Evolutionary conservation across 83 land plant genomes (phyloP).

Genomic region (Picea abies): DNA sequence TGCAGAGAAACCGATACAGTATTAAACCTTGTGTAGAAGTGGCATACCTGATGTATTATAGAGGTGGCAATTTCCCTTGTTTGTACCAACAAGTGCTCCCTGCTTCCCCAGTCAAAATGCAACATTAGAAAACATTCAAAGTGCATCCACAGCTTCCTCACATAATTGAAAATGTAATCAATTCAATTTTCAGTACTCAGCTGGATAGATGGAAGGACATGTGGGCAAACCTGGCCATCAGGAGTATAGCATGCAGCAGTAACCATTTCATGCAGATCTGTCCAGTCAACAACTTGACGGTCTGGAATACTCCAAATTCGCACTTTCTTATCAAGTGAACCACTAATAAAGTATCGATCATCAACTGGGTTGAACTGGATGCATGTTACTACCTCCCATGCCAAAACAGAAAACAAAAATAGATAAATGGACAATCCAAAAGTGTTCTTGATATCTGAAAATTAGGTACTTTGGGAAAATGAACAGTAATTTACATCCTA

Average conservation of each 20-base stretch:
- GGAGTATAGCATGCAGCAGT: slow-evolving; percentile 98
- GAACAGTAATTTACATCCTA: not conserved
- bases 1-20: not conserved
- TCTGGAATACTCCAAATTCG: slow-evolving; percentile 98
- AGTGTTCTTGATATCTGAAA: not conserved
- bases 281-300: slow-evolving; percentile 94
- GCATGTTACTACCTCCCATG: slow-evolving; percentile 79
- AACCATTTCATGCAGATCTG: slow-evolving; percentile 97
- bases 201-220: not conserved
- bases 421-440: not conserved
- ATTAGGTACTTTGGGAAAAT: not conserved
- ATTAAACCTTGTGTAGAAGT: not conserved
- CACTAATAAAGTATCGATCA: slow-evolving; percentile 94
- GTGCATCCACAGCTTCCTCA: not conserved
- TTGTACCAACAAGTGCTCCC: slow-evolving; percentile 93
- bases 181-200: not conserved
- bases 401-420: not conserved
- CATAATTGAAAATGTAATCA: not conserved
- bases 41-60: slow-evolving; percentile 77
- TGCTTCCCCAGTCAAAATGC: slow-evolving; percentile 31
- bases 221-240: slow-evolving; percentile 79
- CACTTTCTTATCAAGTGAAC: slow-evolving; percentile 93
- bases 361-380: slow-evolving; percentile 97
- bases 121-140: not conserved
- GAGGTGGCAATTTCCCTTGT: slow-evolving; percentile 83